Conservation (phyloP, 2,329 filamentous ascomycete genomes). For the Microthyrium microscopicum region DNA sequence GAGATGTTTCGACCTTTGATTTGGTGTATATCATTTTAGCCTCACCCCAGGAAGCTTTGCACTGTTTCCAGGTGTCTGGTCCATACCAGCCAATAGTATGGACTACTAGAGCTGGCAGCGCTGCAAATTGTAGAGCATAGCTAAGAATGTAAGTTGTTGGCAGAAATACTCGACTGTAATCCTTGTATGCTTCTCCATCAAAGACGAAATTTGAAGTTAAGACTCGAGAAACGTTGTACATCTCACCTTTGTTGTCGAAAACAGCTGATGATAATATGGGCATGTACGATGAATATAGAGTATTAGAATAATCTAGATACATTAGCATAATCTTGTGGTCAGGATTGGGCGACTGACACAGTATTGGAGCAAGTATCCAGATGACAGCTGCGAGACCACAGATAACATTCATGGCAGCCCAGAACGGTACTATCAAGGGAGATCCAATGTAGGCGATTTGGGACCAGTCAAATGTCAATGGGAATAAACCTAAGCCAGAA, state of each 20-base stretch:
- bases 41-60: slow-evolving; percentile 52
- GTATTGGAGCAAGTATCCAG: slow-evolving; percentile 66
- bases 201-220: slow-evolving; percentile 64
- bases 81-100: slow-evolving; percentile 78
- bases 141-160: slow-evolving; percentile 78
- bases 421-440: slow-evolving; percentile 67
- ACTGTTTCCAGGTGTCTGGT: slow-evolving; percentile 63
- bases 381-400: slow-evolving; percentile 66
- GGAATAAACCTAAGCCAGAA: slow-evolving; percentile 72
- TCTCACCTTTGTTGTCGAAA: slow-evolving; percentile 66
- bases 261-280: slow-evolving; percentile 72
- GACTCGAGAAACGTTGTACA: slow-evolving; percentile 69
- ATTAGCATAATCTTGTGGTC: neutral
- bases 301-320: slow-evolving; percentile 49
- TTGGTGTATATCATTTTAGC: slow-evolving; percentile 17
- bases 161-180: slow-evolving; percentile 71
- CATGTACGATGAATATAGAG: slow-evolving; percentile 70
- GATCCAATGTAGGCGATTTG: slow-evolving; percentile 81
- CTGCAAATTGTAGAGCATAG: slow-evolving; percentile 75
- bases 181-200: slow-evolving; percentile 56
- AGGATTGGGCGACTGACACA: slow-evolving; percentile 29
- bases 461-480: slow-evolving; percentile 81
- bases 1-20: neutral
- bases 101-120: slow-evolving; percentile 59
- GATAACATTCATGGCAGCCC: slow-evolving; percentile 73